These are phyloP conservation scores for Crithidia thermophila DNA, from an alignment of 208 protist genomes.

Conservation along the genomic window DNA sequence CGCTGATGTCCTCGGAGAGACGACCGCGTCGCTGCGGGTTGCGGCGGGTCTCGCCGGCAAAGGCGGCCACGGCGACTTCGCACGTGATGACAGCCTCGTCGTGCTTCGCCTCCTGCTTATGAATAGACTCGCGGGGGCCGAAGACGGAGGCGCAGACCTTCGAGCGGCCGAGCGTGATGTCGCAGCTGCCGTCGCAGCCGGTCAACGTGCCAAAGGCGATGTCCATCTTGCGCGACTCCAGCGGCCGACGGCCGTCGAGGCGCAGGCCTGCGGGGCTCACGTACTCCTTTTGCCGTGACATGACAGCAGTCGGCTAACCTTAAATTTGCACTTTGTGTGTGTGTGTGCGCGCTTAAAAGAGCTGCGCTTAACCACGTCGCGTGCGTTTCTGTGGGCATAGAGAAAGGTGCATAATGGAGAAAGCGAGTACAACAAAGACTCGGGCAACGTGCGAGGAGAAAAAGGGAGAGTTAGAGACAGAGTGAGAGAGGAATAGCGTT, in stretches of 20 bases:
- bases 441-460: no score
- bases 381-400: no score
- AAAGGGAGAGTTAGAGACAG: no score
- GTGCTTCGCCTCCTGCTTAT: slow-evolving; percentile 56
- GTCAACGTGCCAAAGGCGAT: slow-evolving; percentile 72
- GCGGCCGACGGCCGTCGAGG: slow-evolving; percentile 75
- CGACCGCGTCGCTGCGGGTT: slow-evolving; percentile 61
- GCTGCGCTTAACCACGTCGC: not conserved
- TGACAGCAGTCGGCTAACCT: not conserved
- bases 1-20: slow-evolving; percentile 76
- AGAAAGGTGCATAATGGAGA: no score
- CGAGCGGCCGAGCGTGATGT: slow-evolving; percentile 50
- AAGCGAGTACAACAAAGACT: no score
- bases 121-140: slow-evolving; percentile 66
- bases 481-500: no score
- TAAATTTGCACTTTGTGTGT: not conserved
- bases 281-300: slow-evolving; percentile 82
- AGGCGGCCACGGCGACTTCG: slow-evolving; percentile 80
- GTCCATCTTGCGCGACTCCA: slow-evolving; percentile 57
- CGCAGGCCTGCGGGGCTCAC: slow-evolving; percentile 82
- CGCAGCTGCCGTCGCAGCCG: slow-evolving; percentile 80
- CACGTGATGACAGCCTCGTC: slow-evolving; percentile 80
- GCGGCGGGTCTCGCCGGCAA: slow-evolving; percentile 66
- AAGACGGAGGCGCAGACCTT: slow-evolving; percentile 76
- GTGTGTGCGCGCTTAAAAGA: not conserved